Evolutionary conservation across 2,329 filamentous ascomycete species (phyloP).

Genomic region (Neoscytalidium dimidiatum): DNA sequence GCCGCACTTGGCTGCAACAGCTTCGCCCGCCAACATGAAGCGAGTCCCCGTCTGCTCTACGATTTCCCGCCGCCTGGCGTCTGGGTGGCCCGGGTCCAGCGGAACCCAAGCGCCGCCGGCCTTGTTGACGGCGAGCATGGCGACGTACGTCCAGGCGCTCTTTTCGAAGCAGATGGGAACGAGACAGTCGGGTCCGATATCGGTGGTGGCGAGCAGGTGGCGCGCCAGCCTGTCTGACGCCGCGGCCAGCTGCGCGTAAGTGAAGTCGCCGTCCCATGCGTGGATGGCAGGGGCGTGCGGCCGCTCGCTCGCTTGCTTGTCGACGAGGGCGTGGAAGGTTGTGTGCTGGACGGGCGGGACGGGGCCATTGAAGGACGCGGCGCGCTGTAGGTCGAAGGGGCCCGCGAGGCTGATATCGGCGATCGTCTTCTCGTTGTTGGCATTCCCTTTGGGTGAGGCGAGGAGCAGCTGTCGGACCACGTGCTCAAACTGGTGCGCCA

Average conservation of each 20-base stretch:
- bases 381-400: not conserved
- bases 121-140: not conserved
- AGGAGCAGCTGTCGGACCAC: not conserved
- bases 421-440: not conserved
- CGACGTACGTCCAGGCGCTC: not conserved
- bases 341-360: not conserved
- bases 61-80: not conserved
- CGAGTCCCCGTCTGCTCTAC: not conserved
- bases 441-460: not conserved
- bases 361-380: not conserved
- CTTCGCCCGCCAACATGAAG: not conserved
- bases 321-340: not conserved
- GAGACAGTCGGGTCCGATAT: not conserved
- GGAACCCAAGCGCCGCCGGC: not conserved
- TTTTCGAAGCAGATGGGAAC: not conserved
- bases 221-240: not conserved
- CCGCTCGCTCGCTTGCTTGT: not conserved
- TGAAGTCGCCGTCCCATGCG: not conserved
- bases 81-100: not conserved
- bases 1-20: not conserved
- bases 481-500: not conserved
- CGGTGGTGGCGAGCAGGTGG: not conserved
- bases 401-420: not conserved
- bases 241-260: not conserved
- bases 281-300: not conserved